Base-by-base conservation (phyloP, 2,329 filamentous ascomycete species). In the Ophiostoma sp. region DNA sequence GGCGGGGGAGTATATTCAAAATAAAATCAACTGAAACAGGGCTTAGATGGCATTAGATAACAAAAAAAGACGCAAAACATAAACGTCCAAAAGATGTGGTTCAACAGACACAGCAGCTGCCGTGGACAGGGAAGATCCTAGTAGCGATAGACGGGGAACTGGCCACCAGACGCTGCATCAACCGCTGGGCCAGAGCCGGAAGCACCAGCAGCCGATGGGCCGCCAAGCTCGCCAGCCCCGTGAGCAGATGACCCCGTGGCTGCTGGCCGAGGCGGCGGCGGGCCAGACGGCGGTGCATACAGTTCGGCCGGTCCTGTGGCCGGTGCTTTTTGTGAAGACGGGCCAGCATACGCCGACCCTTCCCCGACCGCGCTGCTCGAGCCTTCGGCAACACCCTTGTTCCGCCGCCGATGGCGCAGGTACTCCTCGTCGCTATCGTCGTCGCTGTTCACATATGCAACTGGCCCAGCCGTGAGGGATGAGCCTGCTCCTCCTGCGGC, bases 401-500 rank as follows among this genome's bases (percentile, higher is more conserved):
- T 64, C 41, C 70, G 67, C n/a, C 69, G 66, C 55, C n/a, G 64
- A 18, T 8, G 38, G 12, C 69, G 68, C n/a, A 71, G 58, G 16
- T 70, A 71, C 64, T 70, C 70, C 9, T 71, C 67, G 52, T 71
- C 69, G 8, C 65, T 52, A 55, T 67, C 40, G 12, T 69, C 68
- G 47, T 71, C 68, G 63, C 67, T 70, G 38, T 68, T 63, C 7
- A 65, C 65, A 36, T 69, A 70, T 1, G 65, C 49, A 2, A 65
- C 52, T 16, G 16, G 14, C 11, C 52, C 18, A 6, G 60, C 6
- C 14, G 16, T 11, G n/a, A 16, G 5, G 6, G 55, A 12, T 38
- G 55, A 60, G n/a, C 49, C 27, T 18, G 55, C 27, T 40, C 49
- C 55, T 9, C n/a, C 66, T 14, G 52, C 66, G 12, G 68, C 67